Evolutionary conservation across 495 filamentous ascomycete species (phyloP), one percentile per base, ranked within the genome.

Genomic region (Elasticomyces elasticus): DNA sequence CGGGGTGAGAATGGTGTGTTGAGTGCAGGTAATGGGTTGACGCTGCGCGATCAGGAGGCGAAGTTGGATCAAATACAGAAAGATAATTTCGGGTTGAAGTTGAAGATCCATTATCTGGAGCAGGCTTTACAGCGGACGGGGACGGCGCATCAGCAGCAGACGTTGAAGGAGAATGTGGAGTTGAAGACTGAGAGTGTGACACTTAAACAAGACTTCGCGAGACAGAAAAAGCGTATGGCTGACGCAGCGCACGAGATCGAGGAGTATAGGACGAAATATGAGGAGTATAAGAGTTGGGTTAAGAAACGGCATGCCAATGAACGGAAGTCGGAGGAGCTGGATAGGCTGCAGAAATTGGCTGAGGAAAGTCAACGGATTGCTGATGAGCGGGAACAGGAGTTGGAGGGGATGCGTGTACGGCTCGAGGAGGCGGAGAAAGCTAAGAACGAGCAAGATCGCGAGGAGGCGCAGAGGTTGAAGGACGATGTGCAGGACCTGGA

Each of bases 61-160:
- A 79, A 82, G 52, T 91, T 98, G 61, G 88, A 95, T 68, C 86
- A 84, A 63, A 89, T 97, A 56, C 88, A 97, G 66, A 98, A 97
- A 71, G 85, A 89, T 58, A 89, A 89, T 55, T 89, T 89, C 56
- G 80, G 80, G 9, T 70, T 89, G 26, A 89, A 89, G 63, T 74
- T 89, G 52, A 89, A 87, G 67, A 87, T 87, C 45, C 83, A 88
- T 64, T 87, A 87, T 63, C 74, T 89, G 58, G 82, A 87, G 61
- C 83, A 89, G 47, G 82, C 85, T 23, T 66, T 97, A 15, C 76
- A 83, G 33, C 94, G 91, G 65, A 78, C 82, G 23, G 94, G 92
- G 0, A 89, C 89, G 1, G 84, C 85, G 30, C 88, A 87, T 72
- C 90, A 88, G 64, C 84, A 91, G 60, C 78, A 80, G 20, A 87